Conservation (phyloP, 2,329 filamentous ascomycete species). For the Cladosporium sp. region DNA sequence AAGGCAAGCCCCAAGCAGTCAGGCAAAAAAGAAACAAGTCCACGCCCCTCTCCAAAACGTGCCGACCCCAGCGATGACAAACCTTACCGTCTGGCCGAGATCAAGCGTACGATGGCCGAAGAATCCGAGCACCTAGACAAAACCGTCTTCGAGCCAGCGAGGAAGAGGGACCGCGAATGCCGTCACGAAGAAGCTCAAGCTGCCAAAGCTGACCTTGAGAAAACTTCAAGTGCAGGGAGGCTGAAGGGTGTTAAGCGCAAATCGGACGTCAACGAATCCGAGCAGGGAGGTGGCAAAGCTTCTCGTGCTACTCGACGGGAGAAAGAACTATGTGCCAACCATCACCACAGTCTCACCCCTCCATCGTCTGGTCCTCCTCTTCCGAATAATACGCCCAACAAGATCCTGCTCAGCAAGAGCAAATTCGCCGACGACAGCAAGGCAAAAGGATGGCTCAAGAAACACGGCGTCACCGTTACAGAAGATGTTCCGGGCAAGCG, state of each 20-base stretch:
- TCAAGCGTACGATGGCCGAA: no score
- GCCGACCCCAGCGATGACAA: no score
- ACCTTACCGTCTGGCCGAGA: no score
- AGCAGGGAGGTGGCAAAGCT: background rate
- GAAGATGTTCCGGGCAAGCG: slow-evolving; percentile 28
- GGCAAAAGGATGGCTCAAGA: slow-evolving; percentile 32
- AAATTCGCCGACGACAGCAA: slow-evolving; percentile 14
- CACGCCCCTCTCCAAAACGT: no score
- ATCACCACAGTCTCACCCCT: background rate
- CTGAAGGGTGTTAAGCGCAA: background rate
- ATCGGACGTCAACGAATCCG: background rate
- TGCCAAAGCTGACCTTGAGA: background rate
- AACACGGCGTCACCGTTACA: slow-evolving; percentile 29
- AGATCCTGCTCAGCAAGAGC: slow-evolving; percentile 20
- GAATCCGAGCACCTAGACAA: no score
- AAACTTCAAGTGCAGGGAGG: slow-evolving; percentile 1
- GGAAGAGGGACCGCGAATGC: no score
- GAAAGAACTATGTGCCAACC: background rate
- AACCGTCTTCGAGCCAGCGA: no score
- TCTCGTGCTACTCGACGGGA: background rate
- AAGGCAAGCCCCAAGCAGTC: no score
- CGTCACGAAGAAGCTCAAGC: background rate
- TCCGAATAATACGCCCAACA: slow-evolving; percentile 12
- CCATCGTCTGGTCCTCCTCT: slow-evolving; percentile 3
- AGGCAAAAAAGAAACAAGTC: no score